A percentile compares a stretch with the other conserved stretches of the same genome.
These are phyloP conservation scores for Pythium sp. DNA, from an alignment of 352 stramenopile species.

Conservation along the genomic window DNA sequence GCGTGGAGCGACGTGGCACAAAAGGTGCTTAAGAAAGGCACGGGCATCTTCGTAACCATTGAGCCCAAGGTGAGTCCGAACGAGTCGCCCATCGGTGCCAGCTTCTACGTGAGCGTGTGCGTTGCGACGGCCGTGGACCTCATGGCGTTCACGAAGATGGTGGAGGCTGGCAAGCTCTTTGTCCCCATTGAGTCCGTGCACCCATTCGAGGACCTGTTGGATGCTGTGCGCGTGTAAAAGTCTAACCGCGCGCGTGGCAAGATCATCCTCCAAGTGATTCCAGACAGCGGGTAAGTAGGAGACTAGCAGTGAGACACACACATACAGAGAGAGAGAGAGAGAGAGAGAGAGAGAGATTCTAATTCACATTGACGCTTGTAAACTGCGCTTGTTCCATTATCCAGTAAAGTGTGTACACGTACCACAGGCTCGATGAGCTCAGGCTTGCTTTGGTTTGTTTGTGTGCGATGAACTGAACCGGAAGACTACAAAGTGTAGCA, in stretches of 20 bases:
- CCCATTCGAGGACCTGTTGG: neutral
- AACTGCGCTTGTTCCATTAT: neutral
- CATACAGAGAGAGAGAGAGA: too few relatives aligned
- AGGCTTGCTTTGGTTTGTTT: neutral
- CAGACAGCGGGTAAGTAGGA: neutral
- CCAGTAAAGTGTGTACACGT: neutral
- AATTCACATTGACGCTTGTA: neutral
- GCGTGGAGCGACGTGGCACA: neutral
- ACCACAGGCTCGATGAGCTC: neutral
- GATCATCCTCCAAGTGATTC: constrained; percentile 2
- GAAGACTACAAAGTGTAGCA: constrained; percentile 48
- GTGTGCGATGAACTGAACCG: constrained; percentile 3
- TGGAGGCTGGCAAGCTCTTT: neutral
- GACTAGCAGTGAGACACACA: neutral
- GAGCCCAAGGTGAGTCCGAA: neutral
- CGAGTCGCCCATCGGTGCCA: neutral
- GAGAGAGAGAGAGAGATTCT: neutral
- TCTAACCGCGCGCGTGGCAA: neutral
- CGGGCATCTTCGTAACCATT: constrained; percentile 3
- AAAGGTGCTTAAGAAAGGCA: constrained; percentile 1
- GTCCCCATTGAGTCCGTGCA: constrained; percentile 2
- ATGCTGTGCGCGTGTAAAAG: constrained; percentile 4
- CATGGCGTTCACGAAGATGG: neutral
- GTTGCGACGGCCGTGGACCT: neutral
- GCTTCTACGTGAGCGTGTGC: neutral